Conservation (phyloP, 2,329 filamentous ascomycete genomes). For the Hortaea sp. region DNA sequence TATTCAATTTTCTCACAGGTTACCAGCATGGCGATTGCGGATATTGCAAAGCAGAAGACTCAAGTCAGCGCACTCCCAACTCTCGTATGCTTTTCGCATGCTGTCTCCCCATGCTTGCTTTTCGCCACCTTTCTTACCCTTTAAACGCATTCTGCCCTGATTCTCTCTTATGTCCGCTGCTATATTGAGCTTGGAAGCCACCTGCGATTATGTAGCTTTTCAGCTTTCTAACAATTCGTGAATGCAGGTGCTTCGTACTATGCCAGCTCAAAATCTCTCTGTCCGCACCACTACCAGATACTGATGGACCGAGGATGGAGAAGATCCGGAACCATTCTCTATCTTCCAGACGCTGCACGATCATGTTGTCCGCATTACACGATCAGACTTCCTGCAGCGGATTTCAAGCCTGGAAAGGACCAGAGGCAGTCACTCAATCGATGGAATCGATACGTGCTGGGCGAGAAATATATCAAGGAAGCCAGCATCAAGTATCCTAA, state of each 20-base stretch:
- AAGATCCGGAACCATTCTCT: slow-evolving; percentile 54
- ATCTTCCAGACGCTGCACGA: slow-evolving; percentile 65
- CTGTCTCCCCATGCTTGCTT: background rate
- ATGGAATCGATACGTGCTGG: slow-evolving; percentile 63
- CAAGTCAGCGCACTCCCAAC: slow-evolving; percentile 37
- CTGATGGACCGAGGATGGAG: slow-evolving; percentile 71
- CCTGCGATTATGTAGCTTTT: background rate
- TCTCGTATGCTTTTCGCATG: slow-evolving; percentile 34
- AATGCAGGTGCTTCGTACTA: slow-evolving; percentile 64
- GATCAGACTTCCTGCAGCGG: slow-evolving; percentile 57
- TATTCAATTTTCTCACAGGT: slow-evolving; percentile 24
- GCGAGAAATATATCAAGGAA: slow-evolving; percentile 56
- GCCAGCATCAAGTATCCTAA: slow-evolving; percentile 55
- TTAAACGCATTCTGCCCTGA: background rate
- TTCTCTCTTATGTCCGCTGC: background rate
- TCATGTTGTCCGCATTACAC: slow-evolving; percentile 92
- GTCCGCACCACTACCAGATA: slow-evolving; percentile 57
- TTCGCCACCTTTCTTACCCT: background rate
- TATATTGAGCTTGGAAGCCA: background rate
- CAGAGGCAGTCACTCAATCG: slow-evolving; percentile 68
- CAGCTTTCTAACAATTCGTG: too few species aligned
- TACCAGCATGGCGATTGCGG: slow-evolving; percentile 41
- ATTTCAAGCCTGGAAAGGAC: slow-evolving; percentile 57
- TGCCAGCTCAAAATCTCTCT: slow-evolving; percentile 51
- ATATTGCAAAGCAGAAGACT: slow-evolving; percentile 39